phyloP scores from a whole-genome alignment of 768 basidiomycete genomes.

The Amanita pallidorosea region DNA sequence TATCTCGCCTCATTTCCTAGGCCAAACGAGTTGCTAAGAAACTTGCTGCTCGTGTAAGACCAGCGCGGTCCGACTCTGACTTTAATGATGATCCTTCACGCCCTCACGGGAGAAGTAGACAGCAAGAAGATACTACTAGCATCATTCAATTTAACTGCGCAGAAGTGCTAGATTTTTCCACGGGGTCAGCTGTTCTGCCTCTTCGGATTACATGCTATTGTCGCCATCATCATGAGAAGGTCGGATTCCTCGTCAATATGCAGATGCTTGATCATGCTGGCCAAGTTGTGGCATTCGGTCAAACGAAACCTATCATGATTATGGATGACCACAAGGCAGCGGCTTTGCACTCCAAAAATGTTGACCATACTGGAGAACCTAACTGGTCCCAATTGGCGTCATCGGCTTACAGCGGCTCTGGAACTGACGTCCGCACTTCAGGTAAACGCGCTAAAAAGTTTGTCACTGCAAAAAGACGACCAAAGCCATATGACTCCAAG shows the following conservation, averaged over 20 bases:
- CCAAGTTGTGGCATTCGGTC: conserved; percentile 70
- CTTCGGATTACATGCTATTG: conserved; percentile 97
- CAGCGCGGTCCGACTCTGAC: conserved; percentile 67
- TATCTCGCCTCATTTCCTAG: conserved; percentile 23
- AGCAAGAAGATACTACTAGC: conserved; percentile 60
- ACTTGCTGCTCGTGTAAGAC: conserved; percentile 73
- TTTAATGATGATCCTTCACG: conserved; percentile 42
- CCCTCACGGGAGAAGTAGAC: conserved; percentile 32
- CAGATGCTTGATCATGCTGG: conserved; percentile 74
- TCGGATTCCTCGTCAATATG: conserved; percentile 88
- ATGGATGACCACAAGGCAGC: conserved; percentile 98
- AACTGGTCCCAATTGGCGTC: conserved; percentile 38
- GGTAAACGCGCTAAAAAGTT: conserved; percentile 38
- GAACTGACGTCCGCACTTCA: conserved; percentile 24
- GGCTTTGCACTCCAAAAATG: conserved; percentile 19
- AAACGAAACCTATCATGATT: conserved; percentile 90
- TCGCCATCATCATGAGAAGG: conserved; percentile 94
- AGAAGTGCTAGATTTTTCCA: conserved; percentile 79
- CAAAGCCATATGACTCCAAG: conserved; percentile 58
- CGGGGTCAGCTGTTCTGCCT: conserved; percentile 83
- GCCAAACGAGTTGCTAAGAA: conserved; percentile 88
- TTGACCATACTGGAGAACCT: conserved; percentile 27
- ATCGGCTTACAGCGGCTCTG: conserved; percentile 17
- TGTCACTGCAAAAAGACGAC: conserved; percentile 39
- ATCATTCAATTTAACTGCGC: conserved; percentile 96